Base-by-base conservation (phyloP, 805 yeast genomes). In the Scheffersomyces spartinae region DNA sequence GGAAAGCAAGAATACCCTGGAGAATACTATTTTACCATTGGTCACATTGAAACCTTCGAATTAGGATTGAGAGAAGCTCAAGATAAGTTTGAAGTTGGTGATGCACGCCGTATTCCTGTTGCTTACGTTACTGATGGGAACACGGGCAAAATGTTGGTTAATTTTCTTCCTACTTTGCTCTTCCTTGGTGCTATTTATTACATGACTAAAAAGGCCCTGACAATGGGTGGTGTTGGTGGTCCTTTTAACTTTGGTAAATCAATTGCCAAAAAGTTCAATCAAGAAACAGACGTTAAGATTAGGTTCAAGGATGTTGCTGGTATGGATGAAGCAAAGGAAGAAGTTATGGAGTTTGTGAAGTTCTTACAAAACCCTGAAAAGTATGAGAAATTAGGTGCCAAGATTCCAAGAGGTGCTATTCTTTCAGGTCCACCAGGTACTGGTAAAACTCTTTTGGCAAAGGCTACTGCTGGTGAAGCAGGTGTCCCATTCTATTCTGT, bases 381-480 rank as follows among this genome's bases (percentile, higher is more conserved):
- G 48, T 91, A 86, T 53, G 96, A 86, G 50, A 72, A 73, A 32
- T 63, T 91, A 30, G 99, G 99, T 20, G 99, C 97, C 20, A 83
- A 85, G 50, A 91, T 91, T 38, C 99, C 99, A 24, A 73, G 97
- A 48, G 99, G 99, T 40, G 98, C 98, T 7, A 83, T 91, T 32
- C 61, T 91, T 30, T 80, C 95, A 2, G 99, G 99, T 25, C 95
- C 98, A 10, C 99, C 99, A 26, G 99, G 99, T 61, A 91, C 98
- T 7, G 99, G 99, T 73, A 91, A 91, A 51, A 91, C 99, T 1
- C 62, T 91, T 27, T 60, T 91, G 26, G 99, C 99, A 8, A 88
- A 84, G 48, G 99, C 99, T 4, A 91, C 97, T 25, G 98, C 98
- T 2, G 98, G 98, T 38, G 99, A 91, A 53, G 98, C 99, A 0